phyloP scores from a whole-genome alignment of 1,284 basidiomycete genomes.

The Peniophora sp. region DNA sequence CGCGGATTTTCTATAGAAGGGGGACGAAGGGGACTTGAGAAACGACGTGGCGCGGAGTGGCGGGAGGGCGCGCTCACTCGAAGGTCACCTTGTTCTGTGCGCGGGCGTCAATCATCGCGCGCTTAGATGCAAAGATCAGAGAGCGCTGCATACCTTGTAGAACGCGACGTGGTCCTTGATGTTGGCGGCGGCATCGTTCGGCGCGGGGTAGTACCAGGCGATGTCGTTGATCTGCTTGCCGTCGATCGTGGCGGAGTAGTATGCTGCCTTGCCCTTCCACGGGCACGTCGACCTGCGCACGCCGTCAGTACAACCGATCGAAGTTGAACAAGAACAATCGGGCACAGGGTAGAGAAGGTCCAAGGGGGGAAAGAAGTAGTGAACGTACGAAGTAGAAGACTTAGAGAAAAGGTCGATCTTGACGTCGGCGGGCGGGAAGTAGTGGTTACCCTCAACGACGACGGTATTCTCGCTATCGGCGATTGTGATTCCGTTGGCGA shows the following conservation, averaged over 20 bases:
- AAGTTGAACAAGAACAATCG: background rate
- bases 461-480: conserved; percentile 47
- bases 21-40: background rate
- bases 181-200: conserved; percentile 41
- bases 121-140: background rate
- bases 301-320: background rate
- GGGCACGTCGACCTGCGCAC: background rate
- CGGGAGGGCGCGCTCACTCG: conserved; percentile 2
- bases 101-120: background rate
- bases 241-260: conserved; percentile 46
- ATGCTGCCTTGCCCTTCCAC: conserved; percentile 34
- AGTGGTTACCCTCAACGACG: conserved; percentile 57
- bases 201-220: conserved; percentile 52
- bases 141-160: conserved; percentile 41
- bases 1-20: background rate
- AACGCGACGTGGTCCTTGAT: conserved; percentile 60
- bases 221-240: conserved; percentile 27
- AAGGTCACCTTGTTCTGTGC: conserved; percentile 18
- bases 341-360: background rate
- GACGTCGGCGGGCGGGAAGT: conserved; percentile 54
- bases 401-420: conserved; percentile 31
- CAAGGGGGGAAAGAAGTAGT: background rate
- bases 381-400: conserved; percentile 42
- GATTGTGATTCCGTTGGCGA: conserved; percentile 41
- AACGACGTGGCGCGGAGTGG: background rate